Conservation (phyloP, 2,329 filamentous ascomycete species). For the Fusarium subglutinans region DNA sequence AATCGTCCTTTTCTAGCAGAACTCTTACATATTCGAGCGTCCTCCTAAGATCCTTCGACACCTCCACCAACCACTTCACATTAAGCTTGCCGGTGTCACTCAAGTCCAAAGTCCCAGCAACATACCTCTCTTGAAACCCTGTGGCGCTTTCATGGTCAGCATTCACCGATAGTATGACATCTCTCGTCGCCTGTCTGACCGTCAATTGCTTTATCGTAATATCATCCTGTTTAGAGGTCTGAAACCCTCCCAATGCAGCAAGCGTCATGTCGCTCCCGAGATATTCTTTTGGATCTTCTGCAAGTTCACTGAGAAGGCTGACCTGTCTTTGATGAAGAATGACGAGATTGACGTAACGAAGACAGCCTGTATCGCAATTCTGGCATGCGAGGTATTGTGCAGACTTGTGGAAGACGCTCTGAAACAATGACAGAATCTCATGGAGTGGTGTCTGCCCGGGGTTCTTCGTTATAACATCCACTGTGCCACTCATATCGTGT, state of each 20-base stretch:
- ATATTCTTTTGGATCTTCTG: not conserved
- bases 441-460: not conserved
- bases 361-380: constrained; percentile 6
- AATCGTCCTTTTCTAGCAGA: not conserved
- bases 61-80: not conserved
- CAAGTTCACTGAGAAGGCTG: not conserved
- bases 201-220: constrained; percentile 3
- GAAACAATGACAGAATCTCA: not conserved
- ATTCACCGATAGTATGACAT: not conserved
- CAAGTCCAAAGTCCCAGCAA: not conserved
- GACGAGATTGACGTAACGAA: constrained; percentile 5
- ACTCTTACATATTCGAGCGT: not conserved
- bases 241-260: not conserved
- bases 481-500: not conserved
- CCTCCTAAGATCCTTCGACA: not conserved
- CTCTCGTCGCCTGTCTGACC: not conserved
- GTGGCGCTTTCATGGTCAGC: not conserved
- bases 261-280: not conserved
- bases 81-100: constrained; percentile 8
- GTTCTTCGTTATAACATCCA: not conserved
- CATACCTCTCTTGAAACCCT: not conserved
- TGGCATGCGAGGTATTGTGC: not conserved
- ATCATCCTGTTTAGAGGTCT: not conserved
- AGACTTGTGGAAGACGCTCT: not conserved
- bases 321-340: constrained; percentile 13